phyloP scores from a whole-genome alignment of 108 stramenopile species.

The Cyclotella sp. region DNA sequence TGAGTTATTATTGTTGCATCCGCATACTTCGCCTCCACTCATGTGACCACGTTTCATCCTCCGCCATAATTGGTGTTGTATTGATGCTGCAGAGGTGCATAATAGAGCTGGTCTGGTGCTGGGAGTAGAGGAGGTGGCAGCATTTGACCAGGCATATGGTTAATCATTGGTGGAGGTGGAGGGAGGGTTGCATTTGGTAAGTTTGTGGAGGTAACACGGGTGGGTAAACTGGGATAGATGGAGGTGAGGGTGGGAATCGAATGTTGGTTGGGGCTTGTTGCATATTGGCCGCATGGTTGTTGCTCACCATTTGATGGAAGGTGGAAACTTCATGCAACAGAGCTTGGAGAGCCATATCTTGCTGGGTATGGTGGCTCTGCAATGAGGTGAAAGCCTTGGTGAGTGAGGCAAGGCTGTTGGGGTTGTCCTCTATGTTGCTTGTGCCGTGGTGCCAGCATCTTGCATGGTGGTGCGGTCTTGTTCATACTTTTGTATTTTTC shows the following conservation, averaged over 20 bases:
- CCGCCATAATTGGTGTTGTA: background rate
- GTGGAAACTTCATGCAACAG: too few species aligned
- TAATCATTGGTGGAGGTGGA: background rate
- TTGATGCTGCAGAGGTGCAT: background rate
- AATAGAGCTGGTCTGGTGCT: background rate
- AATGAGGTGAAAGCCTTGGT: constrained; percentile 1
- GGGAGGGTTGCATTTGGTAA: background rate
- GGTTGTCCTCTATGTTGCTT: too few species aligned
- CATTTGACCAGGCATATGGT: background rate
- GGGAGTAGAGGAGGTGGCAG: background rate
- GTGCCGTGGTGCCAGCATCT: too few species aligned
- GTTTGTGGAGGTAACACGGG: too few species aligned
- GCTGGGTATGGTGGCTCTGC: background rate
- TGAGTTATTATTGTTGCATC: background rate
- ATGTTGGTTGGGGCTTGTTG: background rate
- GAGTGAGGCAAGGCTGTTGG: background rate
- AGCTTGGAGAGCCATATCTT: background rate
- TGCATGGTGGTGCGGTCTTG: too few species aligned
- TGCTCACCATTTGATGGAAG: too few species aligned
- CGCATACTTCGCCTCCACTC: background rate
- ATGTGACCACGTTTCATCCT: background rate
- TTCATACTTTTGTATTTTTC: too few species aligned
- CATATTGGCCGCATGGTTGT: too few species aligned
- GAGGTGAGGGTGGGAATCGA: background rate
- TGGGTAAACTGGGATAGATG: background rate